Conservation (phyloP, 2,329 filamentous ascomycete species). For the Tolypocladium ophioglossoides region DNA sequence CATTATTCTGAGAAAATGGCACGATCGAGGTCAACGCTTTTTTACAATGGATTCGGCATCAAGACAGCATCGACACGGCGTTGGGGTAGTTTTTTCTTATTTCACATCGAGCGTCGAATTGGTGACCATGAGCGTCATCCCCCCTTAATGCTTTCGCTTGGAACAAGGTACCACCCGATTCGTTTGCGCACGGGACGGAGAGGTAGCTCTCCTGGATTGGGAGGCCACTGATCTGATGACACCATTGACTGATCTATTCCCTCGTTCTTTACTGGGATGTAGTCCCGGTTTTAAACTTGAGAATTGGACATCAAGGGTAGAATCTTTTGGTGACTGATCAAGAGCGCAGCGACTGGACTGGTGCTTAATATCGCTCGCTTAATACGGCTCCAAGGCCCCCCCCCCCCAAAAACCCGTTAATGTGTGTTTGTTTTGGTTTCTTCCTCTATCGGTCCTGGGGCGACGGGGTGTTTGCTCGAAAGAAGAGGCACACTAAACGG, state of each 20-base stretch:
- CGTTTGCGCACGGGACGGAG: not conserved
- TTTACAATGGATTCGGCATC: slow-evolving; percentile 12
- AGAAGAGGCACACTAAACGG: not conserved
- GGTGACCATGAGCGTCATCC: not conserved
- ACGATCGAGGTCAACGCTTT: slow-evolving; percentile 10
- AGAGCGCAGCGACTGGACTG: not conserved
- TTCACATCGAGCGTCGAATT: not conserved
- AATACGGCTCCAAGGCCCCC: not conserved
- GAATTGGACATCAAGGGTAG: not conserved
- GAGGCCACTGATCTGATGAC: not conserved
- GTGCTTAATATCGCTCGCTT: not conserved
- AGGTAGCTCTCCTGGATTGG: not conserved
- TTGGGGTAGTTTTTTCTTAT: slow-evolving; percentile 13
- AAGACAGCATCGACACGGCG: slow-evolving; percentile 22
- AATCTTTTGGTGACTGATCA: not conserved
- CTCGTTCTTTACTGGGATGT: not conserved
- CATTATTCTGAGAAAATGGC: slow-evolving; percentile 4
- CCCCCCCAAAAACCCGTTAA: not conserved
- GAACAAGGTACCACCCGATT: not conserved
- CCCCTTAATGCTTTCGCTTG: not conserved
- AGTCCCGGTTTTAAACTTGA: not conserved
- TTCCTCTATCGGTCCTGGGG: not conserved
- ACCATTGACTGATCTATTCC: not conserved
- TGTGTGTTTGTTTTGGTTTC: not conserved
- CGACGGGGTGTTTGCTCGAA: not conserved